These are phyloP conservation scores for Alisma plantagoaquatica DNA, from an alignment of 106 monocot genomes.

Conservation along the genomic window DNA sequence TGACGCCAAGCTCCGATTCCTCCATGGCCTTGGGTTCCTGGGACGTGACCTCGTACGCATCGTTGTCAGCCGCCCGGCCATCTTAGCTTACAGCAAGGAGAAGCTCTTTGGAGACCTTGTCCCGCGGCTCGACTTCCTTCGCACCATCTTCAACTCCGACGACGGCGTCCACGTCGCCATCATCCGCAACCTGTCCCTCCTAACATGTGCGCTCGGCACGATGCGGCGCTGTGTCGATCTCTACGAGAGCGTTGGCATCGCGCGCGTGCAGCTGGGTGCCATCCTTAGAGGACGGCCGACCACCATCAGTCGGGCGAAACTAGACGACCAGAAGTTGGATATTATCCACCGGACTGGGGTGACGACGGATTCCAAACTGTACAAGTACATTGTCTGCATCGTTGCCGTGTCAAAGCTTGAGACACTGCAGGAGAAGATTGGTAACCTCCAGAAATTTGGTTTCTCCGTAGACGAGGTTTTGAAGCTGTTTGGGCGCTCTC, in stretches of 20 bases:
- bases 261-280: conserved; percentile 11
- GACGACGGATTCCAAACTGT: conserved; percentile 4
- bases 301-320: conserved; percentile 8
- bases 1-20: conserved; percentile 1
- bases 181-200: conserved; percentile 21
- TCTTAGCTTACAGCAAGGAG: not conserved
- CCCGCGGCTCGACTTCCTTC: conserved; percentile 21
- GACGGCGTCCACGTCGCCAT: conserved; percentile 19
- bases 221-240: conserved; percentile 19
- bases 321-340: conserved; percentile 19
- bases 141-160: conserved; percentile 21
- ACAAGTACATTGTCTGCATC: conserved; percentile 29
- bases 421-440: conserved; percentile 15
- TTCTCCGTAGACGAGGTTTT: conserved; percentile 17
- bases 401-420: conserved; percentile 22
- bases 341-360: conserved; percentile 17
- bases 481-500: conserved; percentile 16
- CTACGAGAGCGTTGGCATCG: conserved; percentile 15
- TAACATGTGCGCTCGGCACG: conserved; percentile 12
- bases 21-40: not conserved
- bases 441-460: conserved; percentile 22
- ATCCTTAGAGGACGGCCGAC: conserved; percentile 22
- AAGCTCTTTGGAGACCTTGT: not conserved
- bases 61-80: conserved; percentile 4
- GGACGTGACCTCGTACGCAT: conserved; percentile 6